Evolutionary conservation across 2,329 filamentous ascomycete species (phyloP).

Genomic region (Chalaropsis thielavioides): DNA sequence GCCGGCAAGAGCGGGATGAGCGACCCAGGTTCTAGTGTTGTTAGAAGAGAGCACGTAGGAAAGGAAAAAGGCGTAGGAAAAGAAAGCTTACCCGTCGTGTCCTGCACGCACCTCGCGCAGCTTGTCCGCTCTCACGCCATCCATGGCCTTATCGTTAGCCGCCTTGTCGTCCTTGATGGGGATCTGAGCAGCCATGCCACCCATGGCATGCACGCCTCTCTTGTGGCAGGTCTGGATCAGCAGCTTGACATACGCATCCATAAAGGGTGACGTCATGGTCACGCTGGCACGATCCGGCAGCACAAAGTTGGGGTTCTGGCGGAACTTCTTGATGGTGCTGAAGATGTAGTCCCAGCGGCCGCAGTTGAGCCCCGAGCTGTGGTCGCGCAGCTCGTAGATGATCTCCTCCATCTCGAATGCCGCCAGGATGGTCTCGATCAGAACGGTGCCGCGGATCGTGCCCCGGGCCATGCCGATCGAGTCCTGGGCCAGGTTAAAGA

Average conservation of each 20-base stretch:
- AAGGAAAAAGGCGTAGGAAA: neutral
- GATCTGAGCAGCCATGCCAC: slow-evolving; percentile 97
- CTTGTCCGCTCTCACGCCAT: slow-evolving; percentile 84
- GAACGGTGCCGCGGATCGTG: slow-evolving; percentile 83
- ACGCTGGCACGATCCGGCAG: slow-evolving; percentile 81
- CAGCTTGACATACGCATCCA: slow-evolving; percentile 93
- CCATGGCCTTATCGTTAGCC: slow-evolving; percentile 91
- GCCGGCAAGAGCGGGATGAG: slow-evolving; percentile 76
- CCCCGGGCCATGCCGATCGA: slow-evolving; percentile 78
- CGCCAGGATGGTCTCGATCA: slow-evolving; percentile 95
- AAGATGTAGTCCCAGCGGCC: slow-evolving; percentile 99
- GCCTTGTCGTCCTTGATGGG: slow-evolving; percentile 89
- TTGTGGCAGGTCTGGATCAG: slow-evolving; percentile 97
- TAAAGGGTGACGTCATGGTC: slow-evolving; percentile 97
- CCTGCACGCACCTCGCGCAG: slow-evolving; percentile 87
- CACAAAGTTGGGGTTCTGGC: slow-evolving; percentile 82
- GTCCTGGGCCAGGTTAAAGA: slow-evolving; percentile 90
- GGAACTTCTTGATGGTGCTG: slow-evolving; percentile 98
- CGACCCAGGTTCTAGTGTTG: slow-evolving; percentile 62
- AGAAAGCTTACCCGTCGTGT: slow-evolving; percentile 52
- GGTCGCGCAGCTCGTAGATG: slow-evolving; percentile 96
- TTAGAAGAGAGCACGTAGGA: neutral
- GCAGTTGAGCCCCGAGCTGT: slow-evolving; percentile 93
- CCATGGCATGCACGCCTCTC: slow-evolving; percentile 95
- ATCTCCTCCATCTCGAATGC: slow-evolving; percentile 99